Evolutionary conservation across 1,284 basidiomycete genomes (phyloP).

Genomic region (Malassezia globosa): DNA sequence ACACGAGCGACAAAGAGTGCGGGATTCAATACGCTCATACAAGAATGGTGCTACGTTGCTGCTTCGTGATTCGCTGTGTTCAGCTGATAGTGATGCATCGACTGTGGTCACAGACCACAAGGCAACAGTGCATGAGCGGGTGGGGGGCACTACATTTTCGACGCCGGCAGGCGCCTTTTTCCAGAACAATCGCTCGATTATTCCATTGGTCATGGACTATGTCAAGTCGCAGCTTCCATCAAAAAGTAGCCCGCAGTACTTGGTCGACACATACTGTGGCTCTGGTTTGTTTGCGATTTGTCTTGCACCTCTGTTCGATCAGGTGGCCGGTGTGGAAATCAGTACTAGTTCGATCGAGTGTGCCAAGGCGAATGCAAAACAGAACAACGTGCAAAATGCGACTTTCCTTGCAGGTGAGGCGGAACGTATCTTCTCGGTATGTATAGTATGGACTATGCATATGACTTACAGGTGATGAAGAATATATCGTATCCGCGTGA

Average conservation of each 20-base stretch:
- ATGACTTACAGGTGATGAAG: constrained; percentile 20
- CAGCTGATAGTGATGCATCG: constrained; percentile 23
- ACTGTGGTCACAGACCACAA: constrained; percentile 64
- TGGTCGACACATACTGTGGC: constrained; percentile 50
- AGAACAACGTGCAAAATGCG: constrained; percentile 55
- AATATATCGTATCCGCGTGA: constrained; percentile 57
- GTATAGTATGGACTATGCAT: background rate
- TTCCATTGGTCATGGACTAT: constrained; percentile 69
- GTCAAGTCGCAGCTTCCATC: constrained; percentile 51
- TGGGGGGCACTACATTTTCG: constrained; percentile 70
- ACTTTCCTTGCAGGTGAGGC: constrained; percentile 54
- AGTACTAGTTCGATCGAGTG: constrained; percentile 62
- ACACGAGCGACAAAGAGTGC: constrained; percentile 58
- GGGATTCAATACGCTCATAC: constrained; percentile 67
- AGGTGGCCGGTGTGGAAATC: constrained; percentile 78
- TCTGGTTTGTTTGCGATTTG: constrained; percentile 83
- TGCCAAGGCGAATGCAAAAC: constrained; percentile 66
- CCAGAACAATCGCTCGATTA: constrained; percentile 93
- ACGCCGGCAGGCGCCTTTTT: constrained; percentile 76
- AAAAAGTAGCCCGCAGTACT: constrained; percentile 17
- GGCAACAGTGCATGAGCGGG: constrained; percentile 67
- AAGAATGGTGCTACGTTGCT: constrained; percentile 82
- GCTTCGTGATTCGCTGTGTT: constrained; percentile 68
- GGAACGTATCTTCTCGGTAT: constrained; percentile 53
- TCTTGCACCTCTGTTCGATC: constrained; percentile 64